A percentile compares a stretch with the other conserved stretches of the same genome.
These are phyloP conservation scores for Aspergillus persii DNA, from an alignment of 2,329 filamentous ascomycete genomes.

Conservation along the genomic window DNA sequence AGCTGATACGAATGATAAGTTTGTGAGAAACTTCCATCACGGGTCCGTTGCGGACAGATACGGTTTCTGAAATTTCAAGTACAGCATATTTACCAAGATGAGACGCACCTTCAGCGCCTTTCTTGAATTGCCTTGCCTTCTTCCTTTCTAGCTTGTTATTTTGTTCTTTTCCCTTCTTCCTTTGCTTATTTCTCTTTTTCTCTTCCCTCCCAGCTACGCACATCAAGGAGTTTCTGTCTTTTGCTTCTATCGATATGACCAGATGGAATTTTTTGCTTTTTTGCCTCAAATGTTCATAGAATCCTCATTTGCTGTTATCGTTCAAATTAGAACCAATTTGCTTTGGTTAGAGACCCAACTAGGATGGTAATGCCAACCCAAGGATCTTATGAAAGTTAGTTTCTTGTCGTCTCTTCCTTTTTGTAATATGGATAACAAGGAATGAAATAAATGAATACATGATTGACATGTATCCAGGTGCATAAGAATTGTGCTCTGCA, in stretches of 20 bases:
- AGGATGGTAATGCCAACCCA: neutral
- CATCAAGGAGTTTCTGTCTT: constrained; percentile 3
- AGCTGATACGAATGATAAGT: neutral
- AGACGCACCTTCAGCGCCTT: neutral
- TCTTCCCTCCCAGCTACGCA: neutral
- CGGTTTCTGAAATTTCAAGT: constrained; percentile 7
- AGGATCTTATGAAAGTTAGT: too few species aligned
- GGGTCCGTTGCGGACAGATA: neutral
- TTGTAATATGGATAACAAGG: too few species aligned
- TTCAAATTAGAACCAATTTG: neutral
- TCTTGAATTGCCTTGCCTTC: neutral
- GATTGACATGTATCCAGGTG: too few species aligned
- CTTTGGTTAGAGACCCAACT: neutral
- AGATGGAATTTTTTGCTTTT: neutral
- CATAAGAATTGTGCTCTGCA: too few species aligned
- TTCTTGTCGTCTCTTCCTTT: too few species aligned
- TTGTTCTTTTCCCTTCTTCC: neutral
- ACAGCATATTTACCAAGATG: neutral
- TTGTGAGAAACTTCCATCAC: neutral
- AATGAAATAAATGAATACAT: too few species aligned
- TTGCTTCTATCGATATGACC: constrained; percentile 1
- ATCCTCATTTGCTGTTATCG: constrained; percentile 5
- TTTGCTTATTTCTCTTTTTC: neutral
- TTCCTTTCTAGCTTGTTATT: neutral
- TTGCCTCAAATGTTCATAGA: constrained; percentile 10